Conservation (phyloP, 805 yeast species). For the Blastobotrys terrestris region DNA sequence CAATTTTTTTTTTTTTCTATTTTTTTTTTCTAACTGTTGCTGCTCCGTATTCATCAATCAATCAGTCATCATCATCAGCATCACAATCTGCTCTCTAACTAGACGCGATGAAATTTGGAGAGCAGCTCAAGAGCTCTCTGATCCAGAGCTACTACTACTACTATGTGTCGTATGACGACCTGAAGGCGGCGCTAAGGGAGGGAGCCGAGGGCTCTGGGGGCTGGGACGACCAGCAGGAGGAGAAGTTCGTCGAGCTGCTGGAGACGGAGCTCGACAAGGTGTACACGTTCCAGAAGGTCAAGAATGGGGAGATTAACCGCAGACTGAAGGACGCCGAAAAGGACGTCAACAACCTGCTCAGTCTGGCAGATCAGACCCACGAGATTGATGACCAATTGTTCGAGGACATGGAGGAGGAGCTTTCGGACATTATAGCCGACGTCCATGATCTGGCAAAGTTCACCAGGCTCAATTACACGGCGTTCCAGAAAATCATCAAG, state of each 20-base stretch:
- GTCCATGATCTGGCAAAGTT: constrained; percentile 95
- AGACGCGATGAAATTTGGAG: constrained; percentile 83
- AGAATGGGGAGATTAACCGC: constrained; percentile 77
- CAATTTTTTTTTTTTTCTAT: too few species aligned
- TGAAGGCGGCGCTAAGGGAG: constrained; percentile 74
- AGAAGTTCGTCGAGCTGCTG: constrained; percentile 63
- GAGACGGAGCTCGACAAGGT: constrained; percentile 91
- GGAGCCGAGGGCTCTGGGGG: constrained; percentile 40
- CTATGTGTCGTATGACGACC: constrained; percentile 85
- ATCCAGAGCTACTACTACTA: constrained; percentile 88
- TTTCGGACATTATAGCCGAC: constrained; percentile 88
- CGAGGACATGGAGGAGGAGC: constrained; percentile 66
- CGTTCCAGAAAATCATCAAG: constrained; percentile 93
- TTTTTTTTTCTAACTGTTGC: too few species aligned
- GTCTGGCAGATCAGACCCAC: constrained; percentile 42
- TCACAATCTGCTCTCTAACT: not conserved
- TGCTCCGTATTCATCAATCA: too few species aligned
- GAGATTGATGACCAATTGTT: constrained; percentile 58
- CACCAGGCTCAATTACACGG: constrained; percentile 89
- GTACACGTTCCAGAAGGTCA: constrained; percentile 82
- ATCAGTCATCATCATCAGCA: too few species aligned
- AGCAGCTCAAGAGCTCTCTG: constrained; percentile 80
- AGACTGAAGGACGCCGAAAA: constrained; percentile 77
- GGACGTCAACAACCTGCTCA: constrained; percentile 59
- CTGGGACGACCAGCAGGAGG: constrained; percentile 80